Base-by-base conservation (phyloP, 768 basidiomycete genomes). In the Termitomyces heimii region DNA sequence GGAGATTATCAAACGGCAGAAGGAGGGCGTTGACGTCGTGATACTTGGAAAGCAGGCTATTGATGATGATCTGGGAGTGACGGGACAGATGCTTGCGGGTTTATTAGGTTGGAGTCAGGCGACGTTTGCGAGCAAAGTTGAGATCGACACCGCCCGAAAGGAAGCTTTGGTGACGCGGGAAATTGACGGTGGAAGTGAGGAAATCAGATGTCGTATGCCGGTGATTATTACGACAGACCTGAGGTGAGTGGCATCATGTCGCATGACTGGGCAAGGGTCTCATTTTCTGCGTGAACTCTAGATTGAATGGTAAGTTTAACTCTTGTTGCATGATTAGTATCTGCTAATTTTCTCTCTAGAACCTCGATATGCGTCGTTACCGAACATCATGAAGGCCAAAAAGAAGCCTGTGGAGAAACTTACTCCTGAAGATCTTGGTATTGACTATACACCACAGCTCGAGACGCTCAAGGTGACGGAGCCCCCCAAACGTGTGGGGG, bases 371-470 rank as follows among this genome's bases (percentile, higher is more conserved):
- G 97, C 97, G 0, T 94, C 95, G n/a, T 71, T 99, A 58, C 93
- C 94, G 4, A 94, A 93, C 64, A 96, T 96, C 72, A 96, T 96
- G 92, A 95, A 96, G 73, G 97, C 97, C n/a, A 98, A 98, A 81
- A 99, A 98, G 82, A 99, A 99, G 76, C 87, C 89, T 14, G 73
- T 98, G 43, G 87, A 95, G 73, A 94, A 91, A 67, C 65, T 97
- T 52, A 82, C 82, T 16, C 78, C 93, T 1, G 76, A 78, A 24
- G 93, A 94, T 63, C 84, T 98, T 24, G 85, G 85, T 7, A 76
- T 98, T 24, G 93, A 98, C 74, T 81, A 92, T 54, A 81, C 84
- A 0, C 93, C 94, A 16, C 79, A 82, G 32, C 74, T 98, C 28
- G 91, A 97, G 75, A 92, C 86, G 0, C 65, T 98, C 66, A 92